phyloP scores from a whole-genome alignment of 2,329 filamentous ascomycete species.

The Penicillium expansum region DNA sequence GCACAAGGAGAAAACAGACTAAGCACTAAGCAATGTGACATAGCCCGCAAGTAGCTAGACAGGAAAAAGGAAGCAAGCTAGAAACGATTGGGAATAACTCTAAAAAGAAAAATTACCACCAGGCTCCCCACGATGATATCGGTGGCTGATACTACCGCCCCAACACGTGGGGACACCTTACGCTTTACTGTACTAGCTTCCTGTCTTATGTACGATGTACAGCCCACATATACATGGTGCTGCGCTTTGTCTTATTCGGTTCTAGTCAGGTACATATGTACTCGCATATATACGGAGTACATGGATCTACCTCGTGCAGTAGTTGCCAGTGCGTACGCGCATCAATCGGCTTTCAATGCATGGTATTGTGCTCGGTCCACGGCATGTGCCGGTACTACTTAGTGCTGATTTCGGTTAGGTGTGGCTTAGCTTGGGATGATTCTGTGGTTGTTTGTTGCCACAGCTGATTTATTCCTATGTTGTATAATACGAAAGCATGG shows the following conservation, averaged over 20 bases:
- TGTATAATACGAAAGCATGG: background rate
- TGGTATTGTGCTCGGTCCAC: background rate
- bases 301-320: background rate
- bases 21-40: background rate
- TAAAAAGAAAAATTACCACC: slow-evolving; percentile 3
- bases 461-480: background rate
- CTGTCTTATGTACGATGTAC: background rate
- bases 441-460: background rate
- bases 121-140: slow-evolving; percentile 2
- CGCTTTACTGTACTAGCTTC: background rate
- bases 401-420: background rate
- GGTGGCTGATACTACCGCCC: slow-evolving; percentile 7
- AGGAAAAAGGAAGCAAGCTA: background rate
- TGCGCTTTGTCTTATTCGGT: background rate
- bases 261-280: slow-evolving; percentile 5
- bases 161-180: background rate
- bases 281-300: no score
- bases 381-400: background rate
- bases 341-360: background rate
- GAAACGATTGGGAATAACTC: slow-evolving; percentile 2
- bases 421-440: background rate
- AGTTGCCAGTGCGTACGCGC: background rate
- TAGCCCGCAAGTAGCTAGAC: background rate
- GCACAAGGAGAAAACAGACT: background rate
- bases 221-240: background rate